Conservation (phyloP, 306 rosid genomes). For the Herpetospermum pedunculosum region DNA sequence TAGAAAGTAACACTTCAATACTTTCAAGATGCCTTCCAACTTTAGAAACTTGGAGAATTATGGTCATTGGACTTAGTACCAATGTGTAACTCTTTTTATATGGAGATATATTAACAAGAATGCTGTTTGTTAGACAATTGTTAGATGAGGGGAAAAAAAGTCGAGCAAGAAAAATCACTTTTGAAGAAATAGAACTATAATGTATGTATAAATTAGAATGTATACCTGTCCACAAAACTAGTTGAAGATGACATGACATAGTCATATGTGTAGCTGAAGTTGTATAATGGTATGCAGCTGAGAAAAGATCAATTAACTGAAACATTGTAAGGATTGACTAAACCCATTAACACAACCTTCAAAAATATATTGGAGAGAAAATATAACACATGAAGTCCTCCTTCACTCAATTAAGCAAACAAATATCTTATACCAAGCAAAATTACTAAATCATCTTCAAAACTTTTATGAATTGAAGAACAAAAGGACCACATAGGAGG, state of each 20-base stretch:
- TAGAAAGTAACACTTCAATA: background rate
- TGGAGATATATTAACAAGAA: background rate
- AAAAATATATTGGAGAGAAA: background rate
- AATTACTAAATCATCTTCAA: background rate
- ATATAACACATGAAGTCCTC: background rate
- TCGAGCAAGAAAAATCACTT: background rate
- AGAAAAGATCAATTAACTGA: conserved; percentile 60
- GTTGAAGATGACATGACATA: conserved; percentile 73
- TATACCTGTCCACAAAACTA: conserved; percentile 97
- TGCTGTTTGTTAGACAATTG: background rate
- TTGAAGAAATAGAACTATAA: background rate
- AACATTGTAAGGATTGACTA: conserved; percentile 31
- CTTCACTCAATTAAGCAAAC: background rate
- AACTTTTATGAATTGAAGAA: background rate
- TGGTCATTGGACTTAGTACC: background rate
- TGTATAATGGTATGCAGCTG: conserved; percentile 97
- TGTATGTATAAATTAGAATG: background rate
- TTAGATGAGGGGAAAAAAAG: background rate
- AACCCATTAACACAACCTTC: background rate
- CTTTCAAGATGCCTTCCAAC: background rate
- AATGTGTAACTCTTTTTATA: background rate
- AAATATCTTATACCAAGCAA: background rate
- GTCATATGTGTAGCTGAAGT: conserved; percentile 86
- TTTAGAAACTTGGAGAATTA: background rate
- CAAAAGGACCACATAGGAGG: background rate